These are phyloP conservation scores for Tetracladium setigerum DNA, from an alignment of 495 filamentous ascomycete genomes.

Conservation along the genomic window DNA sequence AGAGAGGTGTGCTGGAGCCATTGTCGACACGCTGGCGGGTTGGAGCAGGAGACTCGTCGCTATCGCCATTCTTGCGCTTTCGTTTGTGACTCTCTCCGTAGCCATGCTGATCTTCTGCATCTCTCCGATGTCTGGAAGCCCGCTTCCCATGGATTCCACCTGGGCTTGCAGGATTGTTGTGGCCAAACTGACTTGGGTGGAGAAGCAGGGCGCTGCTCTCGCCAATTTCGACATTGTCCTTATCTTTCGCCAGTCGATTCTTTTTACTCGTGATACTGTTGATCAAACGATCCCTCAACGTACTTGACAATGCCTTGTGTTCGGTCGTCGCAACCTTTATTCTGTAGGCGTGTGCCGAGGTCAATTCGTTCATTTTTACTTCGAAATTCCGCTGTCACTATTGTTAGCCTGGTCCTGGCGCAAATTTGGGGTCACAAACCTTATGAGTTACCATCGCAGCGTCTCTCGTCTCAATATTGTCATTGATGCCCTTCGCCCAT, in stretches of 20 bases:
- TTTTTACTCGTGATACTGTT: slow-evolving; percentile 70
- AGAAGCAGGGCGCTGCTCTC: slow-evolving; percentile 83
- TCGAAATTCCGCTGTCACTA: slow-evolving; percentile 43
- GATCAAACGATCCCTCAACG: slow-evolving; percentile 77
- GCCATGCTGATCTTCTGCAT: slow-evolving; percentile 66
- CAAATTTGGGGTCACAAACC: slow-evolving; percentile 57
- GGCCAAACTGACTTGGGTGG: slow-evolving; percentile 87
- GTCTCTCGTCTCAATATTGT: slow-evolving; percentile 77
- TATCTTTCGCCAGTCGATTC: slow-evolving; percentile 71
- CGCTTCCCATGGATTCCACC: slow-evolving; percentile 74
- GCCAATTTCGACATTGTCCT: slow-evolving; percentile 76
- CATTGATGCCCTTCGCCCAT: slow-evolving; percentile 79
- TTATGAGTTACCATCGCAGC: slow-evolving; percentile 64
- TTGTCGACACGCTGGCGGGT: slow-evolving; percentile 36
- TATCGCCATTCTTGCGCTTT: slow-evolving; percentile 66
- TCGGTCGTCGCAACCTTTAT: slow-evolving; percentile 74
- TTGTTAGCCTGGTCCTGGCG: slow-evolving; percentile 14
- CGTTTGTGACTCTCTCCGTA: slow-evolving; percentile 64
- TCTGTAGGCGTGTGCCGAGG: slow-evolving; percentile 50
- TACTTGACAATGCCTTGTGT: slow-evolving; percentile 65
- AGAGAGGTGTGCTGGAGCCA: slow-evolving; percentile 46
- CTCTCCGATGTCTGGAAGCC: slow-evolving; percentile 73
- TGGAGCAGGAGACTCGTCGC: slow-evolving; percentile 66
- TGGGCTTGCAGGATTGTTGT: slow-evolving; percentile 71
- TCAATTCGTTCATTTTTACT: slow-evolving; percentile 41